Evolutionary conservation across 805 yeast species (phyloP).

Genomic region (Ogataea methanolica): DNA sequence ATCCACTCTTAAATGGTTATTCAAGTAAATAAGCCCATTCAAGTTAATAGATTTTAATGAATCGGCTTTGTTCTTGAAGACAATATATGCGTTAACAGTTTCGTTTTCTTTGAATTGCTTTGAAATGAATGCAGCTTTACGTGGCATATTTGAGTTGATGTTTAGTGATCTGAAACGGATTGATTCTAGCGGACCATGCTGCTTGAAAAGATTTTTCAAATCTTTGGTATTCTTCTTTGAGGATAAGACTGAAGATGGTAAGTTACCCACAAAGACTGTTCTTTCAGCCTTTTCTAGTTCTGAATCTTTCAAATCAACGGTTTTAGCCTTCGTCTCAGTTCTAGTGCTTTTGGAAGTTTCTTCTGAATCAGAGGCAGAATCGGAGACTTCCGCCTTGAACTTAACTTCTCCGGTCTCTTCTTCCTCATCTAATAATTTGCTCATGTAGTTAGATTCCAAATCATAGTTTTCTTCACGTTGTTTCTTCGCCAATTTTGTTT

Average conservation of each 20-base stretch:
- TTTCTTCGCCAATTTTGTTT: conserved; percentile 8
- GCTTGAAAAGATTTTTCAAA: conserved; percentile 60
- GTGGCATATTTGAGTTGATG: conserved; percentile 79
- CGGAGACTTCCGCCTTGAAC: conserved; percentile 10
- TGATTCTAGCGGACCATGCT: conserved; percentile 57
- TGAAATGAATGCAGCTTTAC: conserved; percentile 85
- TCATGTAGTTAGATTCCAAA: conserved; percentile 50
- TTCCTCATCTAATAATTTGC: conserved; percentile 41
- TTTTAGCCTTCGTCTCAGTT: conserved; percentile 36
- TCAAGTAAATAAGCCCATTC: conserved; percentile 66
- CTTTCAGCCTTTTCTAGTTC: conserved; percentile 80
- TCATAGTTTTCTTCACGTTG: conserved; percentile 40
- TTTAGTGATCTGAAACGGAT: conserved; percentile 91
- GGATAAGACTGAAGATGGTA: conserved; percentile 60
- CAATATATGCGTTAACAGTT: conserved; percentile 84
- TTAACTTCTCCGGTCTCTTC: conserved; percentile 15
- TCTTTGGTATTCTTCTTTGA: conserved; percentile 55
- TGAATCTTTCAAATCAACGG: conserved; percentile 56
- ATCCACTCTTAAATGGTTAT: conserved; percentile 84
- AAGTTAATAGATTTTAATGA: conserved; percentile 42
- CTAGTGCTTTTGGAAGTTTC: conserved; percentile 3
- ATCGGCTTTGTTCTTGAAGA: conserved; percentile 52
- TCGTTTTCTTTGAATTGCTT: conserved; percentile 74
- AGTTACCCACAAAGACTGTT: conserved; percentile 86
- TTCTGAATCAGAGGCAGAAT: conserved; percentile 15